phyloP scores from a whole-genome alignment of 257 asterid species.

The Solanum etuberosum region DNA sequence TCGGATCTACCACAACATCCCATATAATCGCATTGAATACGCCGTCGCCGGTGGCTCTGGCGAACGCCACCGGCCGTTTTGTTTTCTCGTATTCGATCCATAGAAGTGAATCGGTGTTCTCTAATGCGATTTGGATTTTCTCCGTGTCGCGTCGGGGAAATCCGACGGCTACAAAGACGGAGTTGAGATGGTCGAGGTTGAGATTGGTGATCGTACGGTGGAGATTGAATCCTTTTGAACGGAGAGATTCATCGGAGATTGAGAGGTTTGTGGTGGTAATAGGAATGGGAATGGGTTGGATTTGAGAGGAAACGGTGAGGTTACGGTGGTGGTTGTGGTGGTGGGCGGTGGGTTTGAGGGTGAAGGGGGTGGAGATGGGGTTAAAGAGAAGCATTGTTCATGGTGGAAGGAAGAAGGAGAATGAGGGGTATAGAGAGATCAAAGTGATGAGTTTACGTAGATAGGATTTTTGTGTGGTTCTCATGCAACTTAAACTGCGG shows the following conservation, averaged over 20 bases:
- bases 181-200: constrained; percentile 76
- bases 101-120: constrained; percentile 67
- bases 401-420: not conserved
- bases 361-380: constrained; percentile 21
- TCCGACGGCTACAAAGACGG: constrained; percentile 77
- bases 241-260: constrained; percentile 47
- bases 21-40: constrained; percentile 86
- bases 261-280: constrained; percentile 15
- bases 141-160: constrained; percentile 78
- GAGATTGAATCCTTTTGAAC: constrained; percentile 72
- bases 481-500: not conserved
- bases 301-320: constrained; percentile 20
- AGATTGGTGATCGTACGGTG: constrained; percentile 46
- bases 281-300: not conserved
- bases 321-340: constrained; percentile 10
- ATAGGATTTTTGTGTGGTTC: not conserved
- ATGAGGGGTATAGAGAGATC: not conserved
- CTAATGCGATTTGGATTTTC: constrained; percentile 69
- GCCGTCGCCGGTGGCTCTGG: constrained; percentile 94
- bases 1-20: constrained; percentile 99
- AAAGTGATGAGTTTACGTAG: not conserved
- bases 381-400: constrained; percentile 47
- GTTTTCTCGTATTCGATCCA: constrained; percentile 75
- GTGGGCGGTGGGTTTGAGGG: constrained; percentile 9
- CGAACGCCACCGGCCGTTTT: constrained; percentile 78